Evolutionary conservation across 2,329 filamentous ascomycete genomes (phyloP).

Genomic region (Fusarium nanum): DNA sequence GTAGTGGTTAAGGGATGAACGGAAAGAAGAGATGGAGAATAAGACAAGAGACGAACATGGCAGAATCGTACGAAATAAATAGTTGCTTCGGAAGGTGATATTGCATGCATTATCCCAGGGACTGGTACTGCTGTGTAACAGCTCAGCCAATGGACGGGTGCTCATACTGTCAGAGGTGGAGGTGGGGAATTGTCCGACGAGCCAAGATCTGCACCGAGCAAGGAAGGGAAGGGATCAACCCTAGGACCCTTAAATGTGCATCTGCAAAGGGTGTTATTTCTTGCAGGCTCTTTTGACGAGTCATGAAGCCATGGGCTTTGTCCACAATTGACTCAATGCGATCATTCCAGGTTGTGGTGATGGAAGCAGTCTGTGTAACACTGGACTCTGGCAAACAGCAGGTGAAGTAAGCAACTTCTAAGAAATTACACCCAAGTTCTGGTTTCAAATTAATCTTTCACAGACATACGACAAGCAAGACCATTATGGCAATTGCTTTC

Average conservation of each 20-base stretch:
- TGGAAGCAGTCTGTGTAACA: neutral
- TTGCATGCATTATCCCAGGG: neutral
- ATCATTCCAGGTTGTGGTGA: no score
- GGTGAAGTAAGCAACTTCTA: neutral
- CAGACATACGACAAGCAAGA: neutral
- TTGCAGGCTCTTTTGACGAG: neutral
- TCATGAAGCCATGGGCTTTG: accelerated
- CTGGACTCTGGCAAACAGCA: neutral
- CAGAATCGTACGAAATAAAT: neutral
- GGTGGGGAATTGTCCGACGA: neutral
- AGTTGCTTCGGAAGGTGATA: neutral
- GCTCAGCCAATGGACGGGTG: neutral
- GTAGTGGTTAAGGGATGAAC: neutral
- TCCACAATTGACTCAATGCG: neutral
- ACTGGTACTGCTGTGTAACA: neutral
- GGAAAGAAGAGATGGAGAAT: neutral
- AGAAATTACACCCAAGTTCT: neutral
- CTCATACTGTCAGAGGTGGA: neutral
- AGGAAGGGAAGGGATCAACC: neutral
- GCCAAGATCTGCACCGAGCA: neutral
- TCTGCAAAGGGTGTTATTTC: neutral
- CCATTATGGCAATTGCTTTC: neutral
- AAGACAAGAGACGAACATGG: accelerated
- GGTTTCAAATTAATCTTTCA: neutral
- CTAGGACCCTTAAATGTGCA: neutral